A percentile compares a stretch with the other conserved stretches of the same genome.
Conservation (phyloP, 2,329 filamentous ascomycete species). For the Penicillium aurantiogriseum region DNA sequence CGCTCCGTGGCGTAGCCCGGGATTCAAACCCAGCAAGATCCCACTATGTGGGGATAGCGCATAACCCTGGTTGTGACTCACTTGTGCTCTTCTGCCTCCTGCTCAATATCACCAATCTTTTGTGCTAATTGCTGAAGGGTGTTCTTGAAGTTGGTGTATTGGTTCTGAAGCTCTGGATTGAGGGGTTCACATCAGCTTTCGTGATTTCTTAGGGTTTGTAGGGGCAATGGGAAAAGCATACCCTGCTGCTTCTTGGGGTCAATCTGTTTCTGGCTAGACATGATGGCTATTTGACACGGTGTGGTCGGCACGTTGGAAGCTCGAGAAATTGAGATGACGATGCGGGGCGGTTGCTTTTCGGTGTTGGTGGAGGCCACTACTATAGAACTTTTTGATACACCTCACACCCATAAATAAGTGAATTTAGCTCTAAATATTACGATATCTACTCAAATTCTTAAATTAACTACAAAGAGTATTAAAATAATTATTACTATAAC, state of each 20-base stretch:
- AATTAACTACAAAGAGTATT: not conserved
- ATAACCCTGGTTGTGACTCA: constrained; percentile 48
- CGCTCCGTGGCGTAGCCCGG: not conserved
- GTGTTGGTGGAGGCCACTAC: constrained; percentile 14
- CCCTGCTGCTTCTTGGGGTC: constrained; percentile 50
- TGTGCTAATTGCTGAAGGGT: constrained; percentile 86
- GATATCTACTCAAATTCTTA: not conserved
- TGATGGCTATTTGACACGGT: constrained; percentile 21
- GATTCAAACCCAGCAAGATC: not conserved
- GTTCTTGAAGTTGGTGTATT: constrained; percentile 60
- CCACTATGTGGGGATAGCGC: not conserved
- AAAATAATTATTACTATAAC: not conserved
- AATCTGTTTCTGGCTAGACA: constrained; percentile 43
- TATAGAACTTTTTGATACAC: not conserved
- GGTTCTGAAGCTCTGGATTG: constrained; percentile 47
- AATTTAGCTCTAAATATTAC: not conserved
- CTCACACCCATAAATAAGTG: not conserved
- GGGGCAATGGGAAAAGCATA: constrained; percentile 20
- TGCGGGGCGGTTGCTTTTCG: constrained; percentile 31
- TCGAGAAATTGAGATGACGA: constrained; percentile 33
- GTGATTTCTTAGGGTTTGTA: not conserved
- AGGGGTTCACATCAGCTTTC: constrained; percentile 9
- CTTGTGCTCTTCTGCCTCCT: constrained; percentile 98
- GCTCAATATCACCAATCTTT: constrained; percentile 96
- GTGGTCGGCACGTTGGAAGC: constrained; percentile 15